Conservation (phyloP, 176 grass and related monocot genomes). For the Carex kokanica region DNA sequence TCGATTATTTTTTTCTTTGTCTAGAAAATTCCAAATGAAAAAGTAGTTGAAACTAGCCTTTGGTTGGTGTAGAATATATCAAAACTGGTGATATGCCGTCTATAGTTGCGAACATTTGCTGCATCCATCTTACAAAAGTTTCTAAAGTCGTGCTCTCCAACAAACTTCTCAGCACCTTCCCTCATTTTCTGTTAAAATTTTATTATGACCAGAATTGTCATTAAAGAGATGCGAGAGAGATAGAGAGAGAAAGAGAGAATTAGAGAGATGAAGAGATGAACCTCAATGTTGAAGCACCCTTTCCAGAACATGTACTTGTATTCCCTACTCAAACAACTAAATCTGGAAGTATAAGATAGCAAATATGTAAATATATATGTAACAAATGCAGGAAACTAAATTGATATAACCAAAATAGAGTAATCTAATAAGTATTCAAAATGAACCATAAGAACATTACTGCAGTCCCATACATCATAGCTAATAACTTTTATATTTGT, state of each 20-base stretch:
- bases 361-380: not conserved
- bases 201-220: not conserved
- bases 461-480: not conserved
- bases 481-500: not conserved
- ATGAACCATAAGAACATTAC: not conserved
- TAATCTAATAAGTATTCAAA: not conserved
- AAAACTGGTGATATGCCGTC: slow-evolving; percentile 68
- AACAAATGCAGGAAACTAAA: slow-evolving; percentile 3
- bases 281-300: slow-evolving; percentile 52
- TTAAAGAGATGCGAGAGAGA: not conserved
- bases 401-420: not conserved
- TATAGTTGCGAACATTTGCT: slow-evolving; percentile 84
- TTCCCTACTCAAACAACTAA: slow-evolving; percentile 84
- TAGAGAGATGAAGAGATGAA: slow-evolving; percentile 32
- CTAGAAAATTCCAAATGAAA: slow-evolving; percentile 4
- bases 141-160: slow-evolving; percentile 89
- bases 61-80: slow-evolving; percentile 56
- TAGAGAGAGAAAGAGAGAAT: slow-evolving; percentile 7
- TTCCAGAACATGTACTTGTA: slow-evolving; percentile 98
- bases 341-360: slow-evolving; percentile 48
- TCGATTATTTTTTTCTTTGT: slow-evolving; percentile 13
- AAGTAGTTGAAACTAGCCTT: slow-evolving; percentile 45
- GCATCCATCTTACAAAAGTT: slow-evolving; percentile 99
- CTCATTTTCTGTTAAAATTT: slow-evolving; percentile 67
- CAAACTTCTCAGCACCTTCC: slow-evolving; percentile 64